Conservation (phyloP, 2,329 filamentous ascomycete species). For the Aspergillus tamarii region DNA sequence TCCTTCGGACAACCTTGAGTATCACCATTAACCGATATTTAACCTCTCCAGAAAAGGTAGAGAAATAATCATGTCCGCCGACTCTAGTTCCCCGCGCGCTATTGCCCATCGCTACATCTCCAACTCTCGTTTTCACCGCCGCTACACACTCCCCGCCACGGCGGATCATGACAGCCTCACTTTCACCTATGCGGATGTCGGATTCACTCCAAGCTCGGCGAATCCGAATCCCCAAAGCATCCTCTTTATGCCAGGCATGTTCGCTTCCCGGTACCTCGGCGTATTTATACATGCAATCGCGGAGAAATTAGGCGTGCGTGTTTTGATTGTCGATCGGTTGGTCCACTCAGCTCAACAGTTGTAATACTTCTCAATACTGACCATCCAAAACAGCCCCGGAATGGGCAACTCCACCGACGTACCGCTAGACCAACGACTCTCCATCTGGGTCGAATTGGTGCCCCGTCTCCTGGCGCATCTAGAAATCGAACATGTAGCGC, state of each 20-base stretch:
- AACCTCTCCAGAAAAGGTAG: too few relatives aligned
- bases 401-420: constrained; percentile 48
- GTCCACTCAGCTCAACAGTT: neutral
- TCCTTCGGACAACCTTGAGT: neutral
- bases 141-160: constrained; percentile 19
- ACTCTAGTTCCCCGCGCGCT: constrained; percentile 1
- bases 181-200: constrained; percentile 29
- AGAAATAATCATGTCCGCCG: neutral
- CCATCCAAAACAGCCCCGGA: constrained; percentile 6
- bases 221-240: constrained; percentile 10
- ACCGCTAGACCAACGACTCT: constrained; percentile 37
- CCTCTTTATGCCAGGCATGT: constrained; percentile 33
- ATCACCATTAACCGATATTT: constrained; percentile 4
- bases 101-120: constrained; percentile 19
- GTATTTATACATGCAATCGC: constrained; percentile 28
- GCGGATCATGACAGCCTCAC: constrained; percentile 21
- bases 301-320: constrained; percentile 26
- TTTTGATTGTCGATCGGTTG: constrained; percentile 28
- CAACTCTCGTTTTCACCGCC: constrained; percentile 25
- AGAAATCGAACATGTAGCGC: constrained; percentile 32
- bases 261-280: constrained; percentile 28
- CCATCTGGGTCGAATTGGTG: constrained; percentile 46
- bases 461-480: constrained; percentile 43
- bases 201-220: constrained; percentile 8
- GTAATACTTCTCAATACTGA: neutral